Evolutionary conservation across 108 stramenopile genomes (phyloP), one percentile per base, ranked within the genome.

Genomic region (Fragilariopsis cylindrus): DNA sequence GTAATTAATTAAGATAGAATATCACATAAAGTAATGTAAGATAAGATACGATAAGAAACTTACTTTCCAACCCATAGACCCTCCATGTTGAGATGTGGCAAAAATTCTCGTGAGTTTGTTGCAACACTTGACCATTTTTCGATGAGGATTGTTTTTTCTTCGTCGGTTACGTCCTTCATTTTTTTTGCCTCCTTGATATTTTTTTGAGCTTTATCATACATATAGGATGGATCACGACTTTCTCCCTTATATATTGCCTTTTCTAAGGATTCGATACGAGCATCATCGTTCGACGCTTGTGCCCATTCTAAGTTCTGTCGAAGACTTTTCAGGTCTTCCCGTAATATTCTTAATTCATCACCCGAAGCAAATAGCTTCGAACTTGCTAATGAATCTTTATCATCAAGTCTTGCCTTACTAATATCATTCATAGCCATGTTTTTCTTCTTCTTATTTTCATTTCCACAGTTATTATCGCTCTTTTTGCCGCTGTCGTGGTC

Each of bases 71-170:
- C 89, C 62, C 62, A 63, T 4, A 63, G 43, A n/a, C 92, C 92
- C 76, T 93, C 89, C 75, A 93, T 63, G 69, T 88, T 87, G 58
- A 93, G 90, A 55, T 88, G 87, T 18, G 86, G 84, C 56, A 93
- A 57, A 58, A 79, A 77, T 58, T 60, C 80, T 12, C 81, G 76
- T 6, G 88, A 85, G 53, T 54, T 50, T 42, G 50, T 16, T 39
- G 85, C 87, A 18, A 72, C 60, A n/a, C 30, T 43, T 5, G 53
- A 21, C 70, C 76, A 77, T 53, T 77, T 77, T 19, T 77, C 75
- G 21, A 75, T 68, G 0, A 75, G 1, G 7, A 7, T 42, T 56
- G 83, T 77, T 73, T 69, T 75, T 52, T 84, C 70, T 9, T 72
- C 80, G 39, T 84, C 85, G 13, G 78, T 81, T 60, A 76, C 79